These are phyloP conservation scores for Speleostelium caveatum DNA, from an alignment of 78 protist species.

Conservation along the genomic window DNA sequence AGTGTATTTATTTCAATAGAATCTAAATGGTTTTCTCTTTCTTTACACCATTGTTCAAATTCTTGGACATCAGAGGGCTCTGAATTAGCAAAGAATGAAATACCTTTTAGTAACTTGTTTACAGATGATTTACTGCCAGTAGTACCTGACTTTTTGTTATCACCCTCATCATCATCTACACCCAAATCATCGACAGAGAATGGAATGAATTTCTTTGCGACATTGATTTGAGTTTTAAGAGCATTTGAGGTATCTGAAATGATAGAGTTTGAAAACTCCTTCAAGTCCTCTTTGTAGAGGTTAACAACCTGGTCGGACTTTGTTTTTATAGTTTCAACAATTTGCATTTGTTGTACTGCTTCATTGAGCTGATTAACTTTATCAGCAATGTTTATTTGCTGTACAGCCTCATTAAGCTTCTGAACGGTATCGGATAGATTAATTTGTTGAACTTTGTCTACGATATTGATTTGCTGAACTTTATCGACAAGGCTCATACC, in stretches of 20 bases:
- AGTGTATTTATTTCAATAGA: slow-evolving; percentile 27
- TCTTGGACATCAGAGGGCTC: slow-evolving; percentile 58
- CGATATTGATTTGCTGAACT: no score
- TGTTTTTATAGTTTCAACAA: slow-evolving; percentile 54
- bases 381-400: slow-evolving; percentile 7
- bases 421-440: not conserved
- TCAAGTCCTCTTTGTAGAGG: slow-evolving; percentile 61
- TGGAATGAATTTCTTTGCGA: slow-evolving; percentile 39
- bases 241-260: slow-evolving; percentile 17
- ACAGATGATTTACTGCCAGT: slow-evolving; percentile 7
- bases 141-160: not conserved
- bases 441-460: slow-evolving; percentile 12
- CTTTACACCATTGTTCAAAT: slow-evolving; percentile 56
- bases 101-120: slow-evolving; percentile 11
- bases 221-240: slow-evolving; percentile 17
- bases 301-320: slow-evolving; percentile 62
- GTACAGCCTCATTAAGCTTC: not conserved
- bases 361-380: slow-evolving; percentile 4
- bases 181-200: not conserved
- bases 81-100: slow-evolving; percentile 48
- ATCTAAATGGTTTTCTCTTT: slow-evolving; percentile 26
- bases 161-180: not conserved
- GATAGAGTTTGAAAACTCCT: slow-evolving; percentile 65
- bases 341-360: slow-evolving; percentile 50
- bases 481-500: no score